A percentile compares a stretch with the other conserved stretches of the same genome.
phyloP scores from a whole-genome alignment of 78 protist species.

The Chrysochromulina tobinii region DNA sequence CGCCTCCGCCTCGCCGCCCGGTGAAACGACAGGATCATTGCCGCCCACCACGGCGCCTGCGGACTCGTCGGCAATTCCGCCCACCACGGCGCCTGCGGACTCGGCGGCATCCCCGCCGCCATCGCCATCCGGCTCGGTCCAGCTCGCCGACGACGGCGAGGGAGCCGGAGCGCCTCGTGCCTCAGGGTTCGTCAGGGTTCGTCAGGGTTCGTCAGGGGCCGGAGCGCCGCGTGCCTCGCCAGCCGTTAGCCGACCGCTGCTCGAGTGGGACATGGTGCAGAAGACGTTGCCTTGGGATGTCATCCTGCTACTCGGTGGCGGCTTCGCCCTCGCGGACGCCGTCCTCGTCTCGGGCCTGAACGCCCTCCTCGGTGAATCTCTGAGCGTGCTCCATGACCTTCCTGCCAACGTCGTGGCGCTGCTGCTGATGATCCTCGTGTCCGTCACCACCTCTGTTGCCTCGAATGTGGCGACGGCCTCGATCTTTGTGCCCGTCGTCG shows the following conservation, averaged over 20 bases:
- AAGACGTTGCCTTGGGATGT: constrained; percentile 14
- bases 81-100: no score
- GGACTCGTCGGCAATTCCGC: no score
- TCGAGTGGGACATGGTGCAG: neutral
- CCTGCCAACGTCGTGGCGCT: neutral
- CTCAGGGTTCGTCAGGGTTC: no score
- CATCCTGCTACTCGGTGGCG: constrained; percentile 40
- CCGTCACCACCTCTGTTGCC: neutral
- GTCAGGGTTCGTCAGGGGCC: no score
- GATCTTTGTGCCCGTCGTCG: constrained; percentile 45
- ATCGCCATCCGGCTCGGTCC: no score
- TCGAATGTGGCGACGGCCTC: constrained; percentile 39
- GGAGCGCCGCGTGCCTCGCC: no score
- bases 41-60: neutral
- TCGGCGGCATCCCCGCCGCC: no score
- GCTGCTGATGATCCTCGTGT: neutral
- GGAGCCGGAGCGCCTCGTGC: no score
- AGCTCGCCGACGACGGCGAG: no score
- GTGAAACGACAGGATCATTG: neutral
- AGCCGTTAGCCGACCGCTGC: no score
- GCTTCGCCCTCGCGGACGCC: constrained; percentile 51
- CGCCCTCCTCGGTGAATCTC: neutral
- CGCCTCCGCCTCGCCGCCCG: neutral
- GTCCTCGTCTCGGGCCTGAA: neutral
- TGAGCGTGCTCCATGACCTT: neutral